Conservation (phyloP, 148 eudicot genomes). For the Rhododendron henanense region DNA sequence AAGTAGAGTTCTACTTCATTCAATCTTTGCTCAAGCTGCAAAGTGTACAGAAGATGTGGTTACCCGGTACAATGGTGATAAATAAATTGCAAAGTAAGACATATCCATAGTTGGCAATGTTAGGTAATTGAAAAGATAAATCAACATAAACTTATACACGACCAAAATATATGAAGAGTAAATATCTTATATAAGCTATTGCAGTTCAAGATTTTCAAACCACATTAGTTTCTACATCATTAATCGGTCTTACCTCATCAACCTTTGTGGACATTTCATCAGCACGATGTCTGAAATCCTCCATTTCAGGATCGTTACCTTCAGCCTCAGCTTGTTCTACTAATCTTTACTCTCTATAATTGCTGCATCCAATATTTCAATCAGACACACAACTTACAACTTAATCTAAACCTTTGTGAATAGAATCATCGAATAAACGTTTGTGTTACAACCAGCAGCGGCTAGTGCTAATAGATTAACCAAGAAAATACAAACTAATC, state of each 20-base stretch:
- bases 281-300: constrained; percentile 26
- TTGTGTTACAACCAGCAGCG: not conserved
- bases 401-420: no score
- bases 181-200: not conserved
- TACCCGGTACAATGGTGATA: not conserved
- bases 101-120: not conserved
- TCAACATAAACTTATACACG: not conserved
- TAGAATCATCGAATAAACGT: no score
- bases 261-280: constrained; percentile 41
- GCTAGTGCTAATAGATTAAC: no score
- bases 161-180: not conserved
- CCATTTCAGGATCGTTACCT: constrained; percentile 17
- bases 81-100: not conserved
- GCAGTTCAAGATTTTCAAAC: not conserved
- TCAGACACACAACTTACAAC: no score
- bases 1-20: constrained; percentile 64
- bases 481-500: no score
- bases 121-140: no score
- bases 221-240: not conserved
- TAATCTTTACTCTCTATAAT: not conserved
- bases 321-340: not conserved
- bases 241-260: constrained; percentile 23
- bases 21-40: constrained; percentile 69
- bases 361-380: not conserved
- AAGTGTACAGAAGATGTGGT: not conserved